Percentiles rank a stretch among this genome's conserved stretches.
Evolutionary conservation across 1,284 basidiomycete species (phyloP).

Genomic region (Austroboletus olivaceoglutinosus): DNA sequence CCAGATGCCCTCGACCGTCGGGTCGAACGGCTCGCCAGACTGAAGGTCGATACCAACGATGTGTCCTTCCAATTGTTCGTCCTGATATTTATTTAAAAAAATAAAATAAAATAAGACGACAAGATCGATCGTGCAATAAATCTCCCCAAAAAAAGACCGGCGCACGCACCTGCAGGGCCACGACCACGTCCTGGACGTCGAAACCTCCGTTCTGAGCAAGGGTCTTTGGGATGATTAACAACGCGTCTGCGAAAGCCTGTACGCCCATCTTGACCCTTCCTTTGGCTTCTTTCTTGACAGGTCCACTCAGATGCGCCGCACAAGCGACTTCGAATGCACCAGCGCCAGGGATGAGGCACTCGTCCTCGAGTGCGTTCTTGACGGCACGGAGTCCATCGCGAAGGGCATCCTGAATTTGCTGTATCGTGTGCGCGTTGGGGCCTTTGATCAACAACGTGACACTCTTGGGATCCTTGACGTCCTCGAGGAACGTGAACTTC

Average conservation of each 20-base stretch:
- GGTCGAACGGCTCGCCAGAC: conserved; percentile 96
- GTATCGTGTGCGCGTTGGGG: conserved; percentile 96
- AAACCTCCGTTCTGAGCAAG: conserved; percentile 95
- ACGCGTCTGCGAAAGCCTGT: conserved; percentile 94
- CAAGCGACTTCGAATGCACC: conserved; percentile 98
- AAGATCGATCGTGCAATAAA: conserved; percentile 10
- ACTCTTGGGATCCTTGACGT: conserved; percentile 94
- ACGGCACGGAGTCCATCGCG: conserved; percentile 95
- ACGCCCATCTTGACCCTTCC: conserved; percentile 98
- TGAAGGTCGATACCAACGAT: conserved; percentile 89
- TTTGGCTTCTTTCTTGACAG: conserved; percentile 84
- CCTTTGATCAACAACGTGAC: conserved; percentile 98
- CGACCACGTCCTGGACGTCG: conserved; percentile 95
- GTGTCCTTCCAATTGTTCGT: conserved; percentile 91
- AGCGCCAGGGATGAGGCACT: conserved; percentile 86
- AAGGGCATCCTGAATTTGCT: conserved; percentile 96
- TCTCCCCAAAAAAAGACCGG: conserved; percentile 7
- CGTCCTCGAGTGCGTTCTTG: conserved; percentile 96
- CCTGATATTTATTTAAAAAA: conserved; percentile 43
- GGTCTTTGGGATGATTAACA: conserved; percentile 96
- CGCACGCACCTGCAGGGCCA: conserved; percentile 73
- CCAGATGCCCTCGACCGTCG: conserved; percentile 94
- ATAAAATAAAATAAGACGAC: conserved; percentile 4
- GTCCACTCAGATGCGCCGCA: conserved; percentile 76
- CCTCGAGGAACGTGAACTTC: conserved; percentile 98